Conservation (phyloP, 2,329 filamentous ascomycete species). For the Ophiocordyceps polyrhachis-furcata region DNA sequence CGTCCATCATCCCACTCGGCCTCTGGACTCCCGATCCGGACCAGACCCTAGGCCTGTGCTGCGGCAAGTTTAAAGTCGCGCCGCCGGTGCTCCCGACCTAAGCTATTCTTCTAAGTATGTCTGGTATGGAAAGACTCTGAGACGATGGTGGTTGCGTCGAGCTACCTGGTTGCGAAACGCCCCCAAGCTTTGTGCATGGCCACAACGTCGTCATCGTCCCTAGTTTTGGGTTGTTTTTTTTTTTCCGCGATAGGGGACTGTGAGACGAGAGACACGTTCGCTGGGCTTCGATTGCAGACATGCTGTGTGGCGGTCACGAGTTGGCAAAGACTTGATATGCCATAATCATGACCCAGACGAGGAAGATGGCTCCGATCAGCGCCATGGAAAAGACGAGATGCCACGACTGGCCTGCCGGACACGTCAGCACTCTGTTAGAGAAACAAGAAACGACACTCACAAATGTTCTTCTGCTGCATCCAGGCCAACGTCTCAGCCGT, state of each 20-base stretch:
- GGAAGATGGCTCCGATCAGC: constrained; percentile 38
- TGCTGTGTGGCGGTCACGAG: constrained; percentile 10
- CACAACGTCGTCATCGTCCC: neutral
- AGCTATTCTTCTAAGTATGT: neutral
- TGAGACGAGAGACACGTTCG: neutral
- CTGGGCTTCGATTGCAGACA: neutral
- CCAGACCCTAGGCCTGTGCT: neutral
- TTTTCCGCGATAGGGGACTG: too few species aligned
- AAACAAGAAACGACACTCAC: constrained; percentile 20
- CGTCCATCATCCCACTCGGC: neutral
- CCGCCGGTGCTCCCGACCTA: neutral
- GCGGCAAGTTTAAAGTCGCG: neutral
- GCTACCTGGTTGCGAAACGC: neutral
- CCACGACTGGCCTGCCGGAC: constrained; percentile 36
- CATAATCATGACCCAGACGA: constrained; percentile 53
- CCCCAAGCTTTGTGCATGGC: neutral
- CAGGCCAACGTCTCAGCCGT: constrained; percentile 39
- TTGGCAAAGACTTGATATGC: constrained; percentile 42
- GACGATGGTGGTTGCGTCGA: neutral
- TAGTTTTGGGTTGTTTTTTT: neutral
- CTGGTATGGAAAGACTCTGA: neutral
- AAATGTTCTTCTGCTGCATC: constrained; percentile 44
- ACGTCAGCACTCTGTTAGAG: neutral
- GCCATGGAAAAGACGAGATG: constrained; percentile 45
- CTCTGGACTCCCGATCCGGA: neutral